phyloP scores from a whole-genome alignment of 495 filamentous ascomycete species.

The Lepraria neglecta region DNA sequence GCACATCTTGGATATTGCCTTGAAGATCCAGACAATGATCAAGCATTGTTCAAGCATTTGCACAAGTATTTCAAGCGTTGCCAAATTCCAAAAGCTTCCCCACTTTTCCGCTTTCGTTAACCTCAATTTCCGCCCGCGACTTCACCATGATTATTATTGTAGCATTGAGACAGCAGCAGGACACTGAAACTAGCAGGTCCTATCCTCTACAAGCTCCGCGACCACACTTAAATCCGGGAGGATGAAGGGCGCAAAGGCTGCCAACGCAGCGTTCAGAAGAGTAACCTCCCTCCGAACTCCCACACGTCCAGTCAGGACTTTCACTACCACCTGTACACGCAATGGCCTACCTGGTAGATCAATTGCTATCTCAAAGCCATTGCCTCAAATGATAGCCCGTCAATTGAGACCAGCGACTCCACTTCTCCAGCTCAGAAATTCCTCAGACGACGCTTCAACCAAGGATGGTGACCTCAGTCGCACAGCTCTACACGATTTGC shows the following conservation, averaged over 20 bases:
- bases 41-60: no score
- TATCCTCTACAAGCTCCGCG: background rate
- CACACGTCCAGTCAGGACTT: background rate
- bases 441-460: slow-evolving; percentile 19
- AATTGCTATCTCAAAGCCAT: background rate
- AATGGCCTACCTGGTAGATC: background rate
- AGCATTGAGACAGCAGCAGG: no score
- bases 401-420: background rate
- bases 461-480: slow-evolving; percentile 14
- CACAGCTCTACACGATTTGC: slow-evolving; percentile 80
- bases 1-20: background rate
- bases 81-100: no score
- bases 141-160: no score
- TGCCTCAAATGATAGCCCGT: background rate
- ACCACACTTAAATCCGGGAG: background rate
- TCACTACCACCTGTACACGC: background rate
- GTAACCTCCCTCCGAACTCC: background rate
- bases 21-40: background rate
- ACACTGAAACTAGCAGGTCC: background rate
- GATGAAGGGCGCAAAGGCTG: background rate
- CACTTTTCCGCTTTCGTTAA: no score
- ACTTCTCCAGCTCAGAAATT: slow-evolving; percentile 1
- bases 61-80: no score
- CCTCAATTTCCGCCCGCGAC: no score
- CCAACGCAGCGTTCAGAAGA: background rate